Conservation (phyloP, 129 eudicot genomes). For the Artemisia tridentata region DNA sequence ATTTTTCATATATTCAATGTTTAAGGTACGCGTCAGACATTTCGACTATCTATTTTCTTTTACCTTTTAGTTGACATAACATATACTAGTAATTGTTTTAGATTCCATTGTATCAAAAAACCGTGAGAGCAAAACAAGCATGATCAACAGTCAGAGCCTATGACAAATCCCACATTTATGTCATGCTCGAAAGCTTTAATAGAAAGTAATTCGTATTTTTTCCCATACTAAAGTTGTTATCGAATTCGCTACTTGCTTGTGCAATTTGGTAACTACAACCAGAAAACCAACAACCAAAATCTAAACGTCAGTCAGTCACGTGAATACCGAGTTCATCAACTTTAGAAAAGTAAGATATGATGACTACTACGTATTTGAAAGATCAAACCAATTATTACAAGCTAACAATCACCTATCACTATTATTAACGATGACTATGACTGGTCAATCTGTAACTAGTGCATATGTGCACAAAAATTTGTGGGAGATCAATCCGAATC, state of each 20-base stretch:
- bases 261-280: neutral
- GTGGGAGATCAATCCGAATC: neutral
- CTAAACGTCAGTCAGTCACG: neutral
- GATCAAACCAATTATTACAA: neutral
- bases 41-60: too few relatives aligned
- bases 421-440: neutral
- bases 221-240: too few relatives aligned
- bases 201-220: too few relatives aligned
- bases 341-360: neutral
- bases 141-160: too few relatives aligned
- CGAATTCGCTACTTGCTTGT: neutral
- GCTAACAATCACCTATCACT: conserved; percentile 4
- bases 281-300: neutral
- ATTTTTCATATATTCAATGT: too few relatives aligned
- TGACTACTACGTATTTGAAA: neutral
- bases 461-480: neutral
- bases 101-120: too few relatives aligned
- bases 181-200: too few relatives aligned
- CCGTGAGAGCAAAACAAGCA: too few relatives aligned
- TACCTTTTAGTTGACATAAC: too few relatives aligned
- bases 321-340: neutral
- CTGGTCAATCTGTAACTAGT: neutral
- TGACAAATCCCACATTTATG: too few relatives aligned
- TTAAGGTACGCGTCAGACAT: too few relatives aligned
- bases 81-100: too few relatives aligned